Evolutionary conservation across 108 stramenopile genomes (phyloP), one percentile per base, ranked within the genome.

Genomic region (Fistulifera solaris): DNA sequence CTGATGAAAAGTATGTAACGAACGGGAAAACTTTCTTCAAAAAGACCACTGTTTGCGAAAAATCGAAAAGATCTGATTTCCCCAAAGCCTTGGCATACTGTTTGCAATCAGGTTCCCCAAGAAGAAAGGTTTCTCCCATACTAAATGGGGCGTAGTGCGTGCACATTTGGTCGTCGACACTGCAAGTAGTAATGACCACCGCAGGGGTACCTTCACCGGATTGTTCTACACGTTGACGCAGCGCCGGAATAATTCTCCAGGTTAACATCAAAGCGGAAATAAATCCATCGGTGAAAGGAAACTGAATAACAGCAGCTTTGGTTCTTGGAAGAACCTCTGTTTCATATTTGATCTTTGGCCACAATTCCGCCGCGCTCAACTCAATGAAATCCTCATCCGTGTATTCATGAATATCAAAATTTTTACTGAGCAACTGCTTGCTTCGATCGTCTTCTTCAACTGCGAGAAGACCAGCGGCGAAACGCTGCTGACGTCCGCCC

Each of bases 111-210:
- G 43, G 46, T 53, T 56, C 52, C 49, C 87, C 77, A 58, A 63
- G 63, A 38, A 71, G 75, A 66, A 89, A 89, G 15, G 63, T 54
- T 54, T 76, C 61, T 13, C 65, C 52, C 23, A 75, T 53, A 11
- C 41, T 53, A 22, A 88, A 62, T 2, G 87, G 87, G 56, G 72
- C 70, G 58, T 85, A 87, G 54, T 83, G 78, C 16, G 77, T 85
- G 48, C 89, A 92, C 72, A 83, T 78, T 58, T 61, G 52, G 28
- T 85, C 65, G 38, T 58, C 60, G 11, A 52, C 62, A 45, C 76
- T 81, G 66, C 89, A 92, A 6, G 76, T 80, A 0, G 75, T 44
- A 60, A 87, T 70, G 27, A 87, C 61, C 2, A 44, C 39, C n/a
- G 22, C 22, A 17, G 38, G 40, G 18, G 15, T 72, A 16, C 38